Percentiles rank a stretch among this genome's conserved stretches.
These are phyloP conservation scores for Postia placenta DNA, from an alignment of 768 basidiomycete genomes.

Conservation along the genomic window DNA sequence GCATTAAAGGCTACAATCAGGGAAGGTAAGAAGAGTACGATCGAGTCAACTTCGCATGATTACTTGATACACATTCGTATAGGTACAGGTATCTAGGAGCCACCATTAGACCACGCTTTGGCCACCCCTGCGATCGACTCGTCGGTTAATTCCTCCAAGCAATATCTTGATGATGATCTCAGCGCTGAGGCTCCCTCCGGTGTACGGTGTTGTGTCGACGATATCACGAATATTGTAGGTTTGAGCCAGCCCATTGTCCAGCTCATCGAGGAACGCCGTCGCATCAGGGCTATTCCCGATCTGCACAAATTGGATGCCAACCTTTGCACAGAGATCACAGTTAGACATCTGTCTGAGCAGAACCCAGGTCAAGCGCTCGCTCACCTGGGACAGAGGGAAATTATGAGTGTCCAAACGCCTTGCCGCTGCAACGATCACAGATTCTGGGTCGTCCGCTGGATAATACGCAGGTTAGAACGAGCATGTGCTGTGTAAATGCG, in stretches of 20 bases:
- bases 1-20: no score
- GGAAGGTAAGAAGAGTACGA: no score
- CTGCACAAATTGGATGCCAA: slow-evolving; percentile 71
- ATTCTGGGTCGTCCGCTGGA: slow-evolving; percentile 46
- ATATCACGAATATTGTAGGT: slow-evolving; percentile 51
- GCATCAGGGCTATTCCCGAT: slow-evolving; percentile 45
- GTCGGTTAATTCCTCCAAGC: slow-evolving; percentile 60
- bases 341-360: neutral
- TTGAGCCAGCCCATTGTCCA: slow-evolving; percentile 51
- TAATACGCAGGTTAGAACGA: no score
- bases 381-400: slow-evolving; percentile 48
- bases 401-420: slow-evolving; percentile 44
- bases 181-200: slow-evolving; percentile 35
- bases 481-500: neutral
- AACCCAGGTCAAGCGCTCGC: neutral
- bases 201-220: slow-evolving; percentile 61
- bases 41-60: no score
- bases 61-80: neutral
- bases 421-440: slow-evolving; percentile 41
- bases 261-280: slow-evolving; percentile 37
- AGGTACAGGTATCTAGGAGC: neutral
- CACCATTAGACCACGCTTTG: slow-evolving; percentile 10
- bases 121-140: slow-evolving; percentile 32
- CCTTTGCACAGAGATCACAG: slow-evolving; percentile 27
- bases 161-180: slow-evolving; percentile 55